Percentiles rank a stretch among this genome's conserved stretches.
phyloP scores from a whole-genome alignment of 2,329 filamentous ascomycete species.

The Waltergamsia citrina region DNA sequence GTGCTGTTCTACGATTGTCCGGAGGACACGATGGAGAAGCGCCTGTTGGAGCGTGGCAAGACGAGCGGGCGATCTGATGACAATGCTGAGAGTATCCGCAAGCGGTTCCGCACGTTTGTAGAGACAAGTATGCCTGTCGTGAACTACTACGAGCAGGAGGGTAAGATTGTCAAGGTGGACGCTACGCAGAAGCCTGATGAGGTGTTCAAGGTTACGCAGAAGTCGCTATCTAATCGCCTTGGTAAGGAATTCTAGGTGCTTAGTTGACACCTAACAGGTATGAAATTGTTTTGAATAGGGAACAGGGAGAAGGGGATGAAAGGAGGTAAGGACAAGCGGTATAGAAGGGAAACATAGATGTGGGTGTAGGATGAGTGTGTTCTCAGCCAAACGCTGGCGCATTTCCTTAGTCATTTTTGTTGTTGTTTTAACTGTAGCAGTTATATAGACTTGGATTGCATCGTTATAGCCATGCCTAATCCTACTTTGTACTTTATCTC shows the following conservation, averaged over 20 bases:
- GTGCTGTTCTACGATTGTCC: slow-evolving; percentile 94
- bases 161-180: slow-evolving; percentile 70
- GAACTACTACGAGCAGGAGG: slow-evolving; percentile 67
- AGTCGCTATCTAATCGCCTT: slow-evolving; percentile 37
- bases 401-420: too few relatives aligned
- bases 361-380: too few relatives aligned
- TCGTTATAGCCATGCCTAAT: too few relatives aligned
- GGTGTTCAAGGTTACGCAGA: slow-evolving; percentile 45
- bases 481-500: too few relatives aligned
- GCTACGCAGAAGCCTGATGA: slow-evolving; percentile 58
- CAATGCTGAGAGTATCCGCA: slow-evolving; percentile 91
- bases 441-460: too few relatives aligned
- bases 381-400: too few relatives aligned
- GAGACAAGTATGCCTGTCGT: slow-evolving; percentile 98
- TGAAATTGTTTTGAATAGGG: too few relatives aligned
- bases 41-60: slow-evolving; percentile 82
- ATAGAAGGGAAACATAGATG: background rate
- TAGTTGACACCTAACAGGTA: too few relatives aligned
- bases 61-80: slow-evolving; percentile 88
- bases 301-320: background rate
- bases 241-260: slow-evolving; percentile 22
- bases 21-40: slow-evolving; percentile 76
- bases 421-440: too few relatives aligned
- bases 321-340: background rate
- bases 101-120: slow-evolving; percentile 88